These are phyloP conservation scores for Pseudocercospora eumusae DNA, from an alignment of 2,329 filamentous ascomycete genomes.

Conservation along the genomic window DNA sequence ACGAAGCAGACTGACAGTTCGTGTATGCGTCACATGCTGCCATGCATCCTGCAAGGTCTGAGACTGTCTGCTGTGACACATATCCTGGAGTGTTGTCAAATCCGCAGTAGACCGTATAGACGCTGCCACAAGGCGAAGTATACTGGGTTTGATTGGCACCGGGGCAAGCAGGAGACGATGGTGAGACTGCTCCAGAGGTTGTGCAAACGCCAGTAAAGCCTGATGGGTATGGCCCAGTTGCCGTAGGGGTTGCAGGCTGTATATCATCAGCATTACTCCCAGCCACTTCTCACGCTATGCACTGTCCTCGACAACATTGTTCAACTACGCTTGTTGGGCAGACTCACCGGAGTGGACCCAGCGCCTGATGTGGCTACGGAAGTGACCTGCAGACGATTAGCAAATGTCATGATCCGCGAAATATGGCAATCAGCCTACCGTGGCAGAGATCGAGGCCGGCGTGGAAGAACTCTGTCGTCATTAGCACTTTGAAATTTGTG, in stretches of 20 bases:
- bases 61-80: neutral
- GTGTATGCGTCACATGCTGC: slow-evolving; percentile 18
- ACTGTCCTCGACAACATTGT: neutral
- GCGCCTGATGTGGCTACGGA: neutral
- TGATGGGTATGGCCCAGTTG: neutral
- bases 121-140: slow-evolving; percentile 21
- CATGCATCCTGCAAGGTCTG: slow-evolving; percentile 24
- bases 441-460: neutral
- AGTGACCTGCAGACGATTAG: neutral
- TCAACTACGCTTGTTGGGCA: neutral
- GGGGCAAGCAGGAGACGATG: slow-evolving; percentile 9
- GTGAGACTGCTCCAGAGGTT: neutral
- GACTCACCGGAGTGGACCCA: neutral
- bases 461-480: neutral
- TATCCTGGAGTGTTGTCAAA: slow-evolving; percentile 18
- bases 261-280: neutral
- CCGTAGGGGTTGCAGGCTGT: neutral
- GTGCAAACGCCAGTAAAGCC: neutral
- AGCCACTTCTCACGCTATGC: neutral
- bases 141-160: slow-evolving; percentile 17
- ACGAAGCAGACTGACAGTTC: slow-evolving; percentile 20
- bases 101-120: slow-evolving; percentile 27
- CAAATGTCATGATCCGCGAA: neutral
- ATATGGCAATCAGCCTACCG: neutral
- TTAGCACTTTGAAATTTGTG: neutral